A percentile compares a stretch with the other conserved stretches of the same genome.
These are phyloP conservation scores for Eucalyptus polybractea DNA, from an alignment of 345 rosid species.

Conservation along the genomic window DNA sequence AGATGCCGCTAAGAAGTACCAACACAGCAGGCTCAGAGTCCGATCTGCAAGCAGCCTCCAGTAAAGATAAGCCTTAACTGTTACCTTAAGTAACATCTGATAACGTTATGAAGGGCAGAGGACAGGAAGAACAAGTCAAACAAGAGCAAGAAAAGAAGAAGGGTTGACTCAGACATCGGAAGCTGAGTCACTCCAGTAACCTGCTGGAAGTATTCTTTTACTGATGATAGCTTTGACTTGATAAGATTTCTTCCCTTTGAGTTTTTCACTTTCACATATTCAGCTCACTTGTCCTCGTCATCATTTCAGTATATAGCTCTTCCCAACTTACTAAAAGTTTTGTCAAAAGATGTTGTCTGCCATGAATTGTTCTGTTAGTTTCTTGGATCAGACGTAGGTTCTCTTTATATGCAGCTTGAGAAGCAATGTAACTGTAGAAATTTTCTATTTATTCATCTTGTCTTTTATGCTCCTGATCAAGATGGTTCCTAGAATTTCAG, in stretches of 20 bases:
- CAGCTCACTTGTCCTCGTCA: background rate
- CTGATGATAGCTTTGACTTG: background rate
- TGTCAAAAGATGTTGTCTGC: background rate
- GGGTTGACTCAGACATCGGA: background rate
- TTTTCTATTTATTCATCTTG: background rate
- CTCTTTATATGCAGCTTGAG: background rate
- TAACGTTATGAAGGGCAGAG: background rate
- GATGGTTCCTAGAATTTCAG: background rate
- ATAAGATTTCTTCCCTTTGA: background rate
- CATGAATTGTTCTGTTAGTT: background rate
- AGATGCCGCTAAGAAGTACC: slow-evolving; percentile 39
- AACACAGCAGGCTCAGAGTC: slow-evolving; percentile 1
- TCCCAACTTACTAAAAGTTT: background rate
- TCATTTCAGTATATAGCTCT: background rate
- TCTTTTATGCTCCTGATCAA: background rate
- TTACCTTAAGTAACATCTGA: background rate
- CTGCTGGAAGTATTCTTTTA: background rate
- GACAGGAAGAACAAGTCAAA: background rate
- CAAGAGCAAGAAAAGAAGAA: background rate
- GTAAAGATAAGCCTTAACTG: slow-evolving; percentile 9
- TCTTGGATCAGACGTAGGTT: background rate
- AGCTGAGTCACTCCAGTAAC: background rate
- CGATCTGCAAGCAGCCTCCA: slow-evolving; percentile 4
- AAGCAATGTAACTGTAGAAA: background rate
- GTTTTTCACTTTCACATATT: background rate